These are phyloP conservation scores for Taphrina deformans DNA, from an alignment of 1,139 yeast genomes.

Conservation along the genomic window DNA sequence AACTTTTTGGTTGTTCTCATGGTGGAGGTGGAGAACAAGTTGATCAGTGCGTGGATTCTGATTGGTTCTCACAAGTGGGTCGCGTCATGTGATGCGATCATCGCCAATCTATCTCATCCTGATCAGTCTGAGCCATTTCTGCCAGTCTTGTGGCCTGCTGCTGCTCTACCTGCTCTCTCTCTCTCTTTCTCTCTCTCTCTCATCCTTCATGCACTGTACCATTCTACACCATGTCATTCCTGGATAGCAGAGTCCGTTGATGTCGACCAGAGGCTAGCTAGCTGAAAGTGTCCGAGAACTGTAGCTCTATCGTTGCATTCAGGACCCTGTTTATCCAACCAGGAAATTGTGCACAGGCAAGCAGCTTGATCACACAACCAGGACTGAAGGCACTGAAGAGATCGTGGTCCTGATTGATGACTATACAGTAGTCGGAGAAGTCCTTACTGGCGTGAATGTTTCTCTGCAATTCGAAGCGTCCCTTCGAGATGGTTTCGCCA, in stretches of 20 bases:
- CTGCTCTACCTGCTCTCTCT: too few relatives aligned
- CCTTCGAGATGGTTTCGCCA: not conserved
- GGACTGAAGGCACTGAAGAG: not conserved
- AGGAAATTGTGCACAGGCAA: conserved; percentile 23
- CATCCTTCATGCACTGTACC: too few relatives aligned
- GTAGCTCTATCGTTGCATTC: conserved; percentile 12
- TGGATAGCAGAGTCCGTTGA: too few relatives aligned
- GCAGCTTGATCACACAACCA: not conserved
- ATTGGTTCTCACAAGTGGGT: not conserved
- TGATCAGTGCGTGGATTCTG: not conserved
- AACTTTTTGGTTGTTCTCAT: too few relatives aligned
- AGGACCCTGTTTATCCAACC: conserved; percentile 23
- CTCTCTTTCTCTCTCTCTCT: too few relatives aligned
- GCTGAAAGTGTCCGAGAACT: not conserved
- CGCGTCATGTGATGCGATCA: conserved; percentile 5
- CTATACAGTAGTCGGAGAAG: not conserved
- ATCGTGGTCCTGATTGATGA: not conserved
- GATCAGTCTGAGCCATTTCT: too few relatives aligned
- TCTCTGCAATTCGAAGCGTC: conserved; percentile 17
- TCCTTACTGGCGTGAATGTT: conserved; percentile 12
- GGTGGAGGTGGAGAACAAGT: too few relatives aligned
- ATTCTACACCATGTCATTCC: too few relatives aligned
- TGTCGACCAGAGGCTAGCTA: too few relatives aligned
- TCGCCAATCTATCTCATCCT: too few relatives aligned
- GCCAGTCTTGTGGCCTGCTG: too few relatives aligned